Conservation (phyloP, 208 protist genomes). For the Acanthamoeba lenticulata region DNA sequence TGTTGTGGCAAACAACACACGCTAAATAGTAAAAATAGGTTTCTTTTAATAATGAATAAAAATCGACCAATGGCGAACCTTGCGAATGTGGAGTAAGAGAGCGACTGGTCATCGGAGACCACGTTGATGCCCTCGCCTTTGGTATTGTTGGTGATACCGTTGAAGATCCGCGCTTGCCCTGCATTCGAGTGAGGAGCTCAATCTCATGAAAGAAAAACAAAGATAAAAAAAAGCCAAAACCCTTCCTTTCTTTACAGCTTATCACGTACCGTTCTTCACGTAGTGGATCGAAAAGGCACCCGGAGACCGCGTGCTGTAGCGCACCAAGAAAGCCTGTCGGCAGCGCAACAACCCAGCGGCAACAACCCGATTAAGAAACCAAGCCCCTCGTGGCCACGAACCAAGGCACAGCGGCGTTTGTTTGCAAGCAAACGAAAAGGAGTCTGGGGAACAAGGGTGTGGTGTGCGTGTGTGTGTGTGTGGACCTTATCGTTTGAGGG, state of each 20-base stretch:
- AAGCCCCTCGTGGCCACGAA: no score
- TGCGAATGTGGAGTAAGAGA: slow-evolving; percentile 6
- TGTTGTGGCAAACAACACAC: background rate
- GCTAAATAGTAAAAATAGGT: background rate
- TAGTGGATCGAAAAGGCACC: slow-evolving; percentile 40
- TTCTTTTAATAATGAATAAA: background rate
- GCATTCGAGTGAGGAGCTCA: background rate
- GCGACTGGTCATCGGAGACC: background rate
- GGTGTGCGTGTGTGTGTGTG: background rate
- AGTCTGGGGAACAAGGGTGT: no score
- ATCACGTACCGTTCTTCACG: background rate
- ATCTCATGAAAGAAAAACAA: background rate
- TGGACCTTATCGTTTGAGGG: slow-evolving; percentile 13
- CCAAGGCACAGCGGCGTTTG: no score
- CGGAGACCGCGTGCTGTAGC: slow-evolving; percentile 7
- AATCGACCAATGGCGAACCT: background rate
- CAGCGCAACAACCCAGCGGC: background rate
- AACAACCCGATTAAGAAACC: background rate
- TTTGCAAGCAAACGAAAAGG: no score
- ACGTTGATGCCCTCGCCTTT: slow-evolving; percentile 29
- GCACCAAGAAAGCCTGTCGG: background rate
- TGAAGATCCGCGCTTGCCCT: slow-evolving; percentile 52
- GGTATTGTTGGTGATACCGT: slow-evolving; percentile 44
- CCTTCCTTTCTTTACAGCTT: background rate
- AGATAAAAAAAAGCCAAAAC: background rate